Percentiles rank a stretch among this genome's conserved stretches.
These are phyloP conservation scores for Cryptococcus floricola DNA, from an alignment of 1,284 basidiomycete genomes.

Conservation along the genomic window DNA sequence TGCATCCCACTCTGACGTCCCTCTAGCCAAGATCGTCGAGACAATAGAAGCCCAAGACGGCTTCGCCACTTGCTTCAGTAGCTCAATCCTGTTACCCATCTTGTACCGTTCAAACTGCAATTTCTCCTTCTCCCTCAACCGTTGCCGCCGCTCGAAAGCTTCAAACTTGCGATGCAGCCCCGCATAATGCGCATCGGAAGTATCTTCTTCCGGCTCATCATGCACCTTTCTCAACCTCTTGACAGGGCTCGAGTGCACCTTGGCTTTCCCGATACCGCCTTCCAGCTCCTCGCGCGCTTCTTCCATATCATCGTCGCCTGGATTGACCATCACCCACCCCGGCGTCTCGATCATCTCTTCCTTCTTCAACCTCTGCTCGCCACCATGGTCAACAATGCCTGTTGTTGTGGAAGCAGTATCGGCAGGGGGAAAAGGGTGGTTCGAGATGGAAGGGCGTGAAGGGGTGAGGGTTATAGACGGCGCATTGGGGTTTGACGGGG, in stretches of 20 bases:
- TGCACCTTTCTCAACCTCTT: constrained; percentile 28
- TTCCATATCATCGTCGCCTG: constrained; percentile 41
- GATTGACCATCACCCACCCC: constrained; percentile 31
- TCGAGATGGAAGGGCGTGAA: constrained; percentile 3
- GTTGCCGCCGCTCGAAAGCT: constrained; percentile 75
- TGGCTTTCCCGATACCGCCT: background rate
- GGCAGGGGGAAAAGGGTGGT: too few species aligned
- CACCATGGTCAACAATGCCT: background rate
- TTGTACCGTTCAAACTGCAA: constrained; percentile 87
- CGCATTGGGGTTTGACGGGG: constrained; percentile 4
- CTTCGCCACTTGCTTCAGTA: constrained; percentile 56
- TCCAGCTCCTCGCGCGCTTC: constrained; percentile 40
- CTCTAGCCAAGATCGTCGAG: constrained; percentile 20
- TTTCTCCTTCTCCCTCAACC: constrained; percentile 82
- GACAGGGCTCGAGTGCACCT: constrained; percentile 16
- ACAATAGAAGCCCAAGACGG: constrained; percentile 30
- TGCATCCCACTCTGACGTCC: constrained; percentile 22
- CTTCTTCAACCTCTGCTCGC: background rate
- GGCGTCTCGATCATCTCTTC: constrained; percentile 40
- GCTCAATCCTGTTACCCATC: constrained; percentile 79
- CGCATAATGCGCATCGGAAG: constrained; percentile 78
- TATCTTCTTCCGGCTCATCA: constrained; percentile 59
- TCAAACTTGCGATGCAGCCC: constrained; percentile 81
- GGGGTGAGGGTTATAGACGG: constrained; percentile 20
- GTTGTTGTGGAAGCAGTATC: background rate